Evolutionary conservation across 106 monocot genomes (phyloP), one percentile per base, ranked within the genome.

Genomic region (Triglochin maritima): DNA sequence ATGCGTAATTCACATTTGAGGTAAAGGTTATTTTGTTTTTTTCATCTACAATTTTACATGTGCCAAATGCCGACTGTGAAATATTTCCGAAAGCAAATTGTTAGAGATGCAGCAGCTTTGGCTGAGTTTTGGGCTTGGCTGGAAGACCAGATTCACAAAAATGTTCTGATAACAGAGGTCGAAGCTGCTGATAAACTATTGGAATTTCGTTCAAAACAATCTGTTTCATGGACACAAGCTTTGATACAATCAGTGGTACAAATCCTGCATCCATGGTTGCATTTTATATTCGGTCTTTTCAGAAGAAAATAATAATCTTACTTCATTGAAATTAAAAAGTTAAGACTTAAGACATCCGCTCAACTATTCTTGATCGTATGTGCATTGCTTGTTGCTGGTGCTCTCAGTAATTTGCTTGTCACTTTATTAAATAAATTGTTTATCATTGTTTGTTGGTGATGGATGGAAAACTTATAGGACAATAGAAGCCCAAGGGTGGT

Each of bases 161-260:
- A 71, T 72, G 62, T 64, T 29, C 3, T 45, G 59, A 64, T 87
- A 61, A 87, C 90, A 49, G 90, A 95, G 76, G 87, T 87, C 55
- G 77, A 85, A 71, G 83, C 83, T 87, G 72, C 90, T 72, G 81
- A 87, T 58, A 90, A 71, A 65, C 68, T 95, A 46, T 83, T 95
- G 64, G 79, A 85, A 74, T 95, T 87, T 80, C 95, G 95, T 74
- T 78, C 80, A 80, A 87, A 90, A 76, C 95, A 90, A 62, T 57
- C 65, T 69, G 90, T 46, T 95, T 95, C 69, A 72, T 95, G 14
- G 90, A 71, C 17, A 90, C 90, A 57, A 95, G 95, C 83, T 95
- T 95, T 79, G 95, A 95, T 48, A 95, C 95, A 51, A 95, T 95
- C 29, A 83, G 90, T 71, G 95, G 95, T 95, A 90, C 66, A 54